Evolutionary conservation across 1,284 basidiomycete genomes (phyloP), one percentile per base, ranked within the genome.

Genomic region (Pseudozyma thailandica): DNA sequence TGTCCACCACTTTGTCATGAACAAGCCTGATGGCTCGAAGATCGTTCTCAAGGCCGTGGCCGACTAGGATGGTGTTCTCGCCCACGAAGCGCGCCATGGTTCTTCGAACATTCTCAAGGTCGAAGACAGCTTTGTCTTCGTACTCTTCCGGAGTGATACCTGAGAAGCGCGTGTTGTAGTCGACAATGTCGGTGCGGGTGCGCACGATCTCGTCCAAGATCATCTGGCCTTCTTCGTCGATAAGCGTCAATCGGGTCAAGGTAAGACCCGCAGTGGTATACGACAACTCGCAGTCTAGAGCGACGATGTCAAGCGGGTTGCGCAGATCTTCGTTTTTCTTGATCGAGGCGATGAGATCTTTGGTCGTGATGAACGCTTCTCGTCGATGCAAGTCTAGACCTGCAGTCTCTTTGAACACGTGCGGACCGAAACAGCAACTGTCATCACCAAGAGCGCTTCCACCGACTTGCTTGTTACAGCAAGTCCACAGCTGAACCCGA

Each of bases 11-110:
- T 31, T 65, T 69, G 26, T 64, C 38, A 47, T 82, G 80, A 30
- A 79, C 64, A 18, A 81, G 45, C 4, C 80, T 55, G 7, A 82
- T 59, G 0, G 80, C 80, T 12, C 69, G 59, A 35, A 82, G 48
- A 54, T 82, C 80, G 45, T 82, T 82, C 49, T 82, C 80, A 3
- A 82, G 50, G 0, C 80, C 78, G 37, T 82, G 80, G 0, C 80
- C 80, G n/a, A 79, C 72, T 1, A 82, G 55, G 25, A 82, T 59
- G 16, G 80, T 82, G 26, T 74, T 39, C 20, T 61, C 61, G 18
- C 60, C 73, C 16, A 82, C 64, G 31, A 80, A 78, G 13, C 57
- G 55, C 1, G 65, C 72, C 50, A 82, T 54, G 0, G 51, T 58
- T 35, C 59, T 59, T 25, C 80, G 69, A 10, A 73, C 74, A 6